Conservation (phyloP, 805 yeast species). For the Tetrapisispora namnaoensis region DNA sequence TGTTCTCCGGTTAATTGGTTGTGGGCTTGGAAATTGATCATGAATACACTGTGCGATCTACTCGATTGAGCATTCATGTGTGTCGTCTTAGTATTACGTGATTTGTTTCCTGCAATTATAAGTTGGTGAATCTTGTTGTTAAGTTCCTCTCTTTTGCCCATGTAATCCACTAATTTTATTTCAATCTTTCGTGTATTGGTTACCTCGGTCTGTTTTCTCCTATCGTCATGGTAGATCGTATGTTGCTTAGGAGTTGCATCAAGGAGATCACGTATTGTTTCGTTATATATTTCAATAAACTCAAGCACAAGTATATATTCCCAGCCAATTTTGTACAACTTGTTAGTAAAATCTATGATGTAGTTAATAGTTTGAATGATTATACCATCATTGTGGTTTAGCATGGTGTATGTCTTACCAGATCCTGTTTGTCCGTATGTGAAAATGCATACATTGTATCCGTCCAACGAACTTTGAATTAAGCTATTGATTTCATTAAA, state of each 20-base stretch:
- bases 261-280: conserved; percentile 62
- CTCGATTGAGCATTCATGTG: conserved; percentile 75
- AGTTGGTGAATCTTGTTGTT: conserved; percentile 47
- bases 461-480: conserved; percentile 79
- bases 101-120: conserved; percentile 47
- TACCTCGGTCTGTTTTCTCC: conserved; percentile 42
- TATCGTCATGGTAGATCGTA: conserved; percentile 64
- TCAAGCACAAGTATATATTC: conserved; percentile 53
- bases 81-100: conserved; percentile 74
- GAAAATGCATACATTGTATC: conserved; percentile 84
- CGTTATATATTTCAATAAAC: conserved; percentile 86
- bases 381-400: conserved; percentile 60
- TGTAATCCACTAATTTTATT: conserved; percentile 43
- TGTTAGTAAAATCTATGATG: conserved; percentile 49
- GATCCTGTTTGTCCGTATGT: conserved; percentile 98
- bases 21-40: conserved; percentile 46
- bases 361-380: conserved; percentile 66
- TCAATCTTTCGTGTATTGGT: conserved; percentile 46
- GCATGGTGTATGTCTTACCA: conserved; percentile 91
- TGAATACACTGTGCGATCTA: conserved; percentile 80
- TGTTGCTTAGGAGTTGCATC: conserved; percentile 29
- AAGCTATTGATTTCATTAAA: conserved; percentile 82
- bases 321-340: conserved; percentile 51
- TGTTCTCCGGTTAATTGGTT: conserved; percentile 40
- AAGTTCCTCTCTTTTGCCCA: conserved; percentile 23